Evolutionary conservation across 768 basidiomycete species (phyloP).

Genomic region (Scleroderma citrinum): DNA sequence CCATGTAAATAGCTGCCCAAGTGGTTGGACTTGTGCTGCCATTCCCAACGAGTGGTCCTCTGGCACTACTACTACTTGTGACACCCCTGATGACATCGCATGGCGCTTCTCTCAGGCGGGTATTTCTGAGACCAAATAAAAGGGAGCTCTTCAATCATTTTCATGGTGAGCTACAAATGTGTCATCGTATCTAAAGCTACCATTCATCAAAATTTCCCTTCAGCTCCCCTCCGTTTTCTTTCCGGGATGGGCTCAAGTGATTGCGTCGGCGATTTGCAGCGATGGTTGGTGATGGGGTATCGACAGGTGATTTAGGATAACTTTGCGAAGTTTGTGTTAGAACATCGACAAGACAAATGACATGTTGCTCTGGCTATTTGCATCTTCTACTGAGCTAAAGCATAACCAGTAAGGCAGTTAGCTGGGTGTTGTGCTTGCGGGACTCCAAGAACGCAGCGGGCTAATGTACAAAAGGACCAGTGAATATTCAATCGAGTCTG

Average conservation of each 20-base stretch:
- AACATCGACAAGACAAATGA: conserved; percentile 5
- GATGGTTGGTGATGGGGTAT: background rate
- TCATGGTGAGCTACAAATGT: background rate
- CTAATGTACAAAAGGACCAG: no score
- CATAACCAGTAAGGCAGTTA: background rate
- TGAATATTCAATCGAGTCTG: no score
- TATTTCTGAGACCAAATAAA: background rate
- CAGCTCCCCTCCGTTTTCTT: background rate
- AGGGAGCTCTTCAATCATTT: background rate
- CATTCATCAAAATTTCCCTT: background rate
- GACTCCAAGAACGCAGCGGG: no score
- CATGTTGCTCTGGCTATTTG: conserved; percentile 3
- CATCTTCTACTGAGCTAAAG: background rate
- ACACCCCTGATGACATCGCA: conserved; percentile 1
- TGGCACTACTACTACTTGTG: conserved; percentile 9
- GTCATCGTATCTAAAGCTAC: no score
- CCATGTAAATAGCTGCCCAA: conserved; percentile 2
- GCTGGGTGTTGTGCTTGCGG: no score
- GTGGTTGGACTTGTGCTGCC: conserved; percentile 7
- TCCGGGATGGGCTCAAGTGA: background rate
- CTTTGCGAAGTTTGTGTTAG: conserved; percentile 1
- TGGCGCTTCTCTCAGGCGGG: conserved; percentile 7
- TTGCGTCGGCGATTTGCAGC: background rate
- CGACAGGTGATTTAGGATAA: conserved; percentile 1
- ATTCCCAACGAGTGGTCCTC: conserved; percentile 8